Conservation (phyloP, 208 protist genomes). For the Crithidia brevicula region DNA sequence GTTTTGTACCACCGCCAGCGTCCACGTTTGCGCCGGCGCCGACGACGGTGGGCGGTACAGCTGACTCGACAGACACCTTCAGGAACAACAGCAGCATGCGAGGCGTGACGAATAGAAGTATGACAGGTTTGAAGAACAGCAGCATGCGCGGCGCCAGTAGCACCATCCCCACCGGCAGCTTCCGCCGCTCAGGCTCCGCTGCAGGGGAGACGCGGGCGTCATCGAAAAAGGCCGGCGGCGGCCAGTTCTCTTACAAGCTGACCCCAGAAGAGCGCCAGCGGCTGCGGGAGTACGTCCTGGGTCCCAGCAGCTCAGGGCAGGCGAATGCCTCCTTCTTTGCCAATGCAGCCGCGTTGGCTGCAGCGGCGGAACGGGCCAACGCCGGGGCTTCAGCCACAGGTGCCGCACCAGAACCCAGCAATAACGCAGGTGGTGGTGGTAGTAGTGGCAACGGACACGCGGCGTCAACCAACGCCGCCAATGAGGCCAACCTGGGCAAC, state of each 20-base stretch:
- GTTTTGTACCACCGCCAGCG: conserved; percentile 4
- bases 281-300: conserved; percentile 29
- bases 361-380: background rate
- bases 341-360: conserved; percentile 5
- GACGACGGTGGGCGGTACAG: conserved; percentile 10
- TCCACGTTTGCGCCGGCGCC: conserved; percentile 13
- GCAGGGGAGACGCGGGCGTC: background rate
- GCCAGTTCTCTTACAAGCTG: conserved; percentile 30
- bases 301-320: background rate
- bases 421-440: background rate
- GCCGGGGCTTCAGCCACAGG: background rate
- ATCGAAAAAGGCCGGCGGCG: background rate
- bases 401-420: too few relatives aligned
- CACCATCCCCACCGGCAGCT: conserved; percentile 1
- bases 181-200: background rate
- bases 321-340: conserved; percentile 8
- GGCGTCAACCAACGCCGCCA: background rate
- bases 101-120: background rate
- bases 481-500: background rate
- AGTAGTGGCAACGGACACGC: background rate
- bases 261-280: conserved; percentile 30
- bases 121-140: conserved; percentile 1
- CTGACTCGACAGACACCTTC: background rate
- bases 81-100: conserved; percentile 12
- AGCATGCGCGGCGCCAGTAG: background rate